A percentile compares a stretch with the other conserved stretches of the same genome.
These are phyloP conservation scores for Penicillium paradoxum DNA, from an alignment of 495 filamentous ascomycete species.

Conservation along the genomic window DNA sequence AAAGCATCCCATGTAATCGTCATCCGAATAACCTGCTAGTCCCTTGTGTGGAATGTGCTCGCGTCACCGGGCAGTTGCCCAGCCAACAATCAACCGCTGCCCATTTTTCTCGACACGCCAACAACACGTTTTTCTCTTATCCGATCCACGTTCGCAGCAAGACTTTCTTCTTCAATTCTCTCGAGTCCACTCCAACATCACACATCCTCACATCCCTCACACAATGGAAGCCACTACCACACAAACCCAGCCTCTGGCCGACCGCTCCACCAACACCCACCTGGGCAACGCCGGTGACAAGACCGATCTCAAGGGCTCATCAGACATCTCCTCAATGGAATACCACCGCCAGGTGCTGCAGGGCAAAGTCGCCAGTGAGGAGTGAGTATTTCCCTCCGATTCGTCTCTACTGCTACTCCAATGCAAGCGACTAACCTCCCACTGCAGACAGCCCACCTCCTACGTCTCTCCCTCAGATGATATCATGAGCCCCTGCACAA, in stretches of 20 bases:
- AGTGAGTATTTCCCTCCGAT: constrained; percentile 46
- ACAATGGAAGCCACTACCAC: constrained; percentile 34
- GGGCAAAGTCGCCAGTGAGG: constrained; percentile 62
- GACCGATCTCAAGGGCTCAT: constrained; percentile 30
- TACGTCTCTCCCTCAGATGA: constrained; percentile 91
- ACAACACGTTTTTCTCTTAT: constrained; percentile 29
- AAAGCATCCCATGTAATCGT: not conserved
- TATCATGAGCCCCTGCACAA: constrained; percentile 90
- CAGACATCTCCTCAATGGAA: constrained; percentile 54
- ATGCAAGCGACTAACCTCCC: not conserved
- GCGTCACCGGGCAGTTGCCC: constrained; percentile 32
- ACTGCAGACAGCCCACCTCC: constrained; percentile 44
- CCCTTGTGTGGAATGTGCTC: not conserved
- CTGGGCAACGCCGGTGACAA: constrained; percentile 30
- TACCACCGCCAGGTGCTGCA: constrained; percentile 75
- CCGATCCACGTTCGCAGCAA: constrained; percentile 15
- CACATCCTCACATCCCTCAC: constrained; percentile 6
- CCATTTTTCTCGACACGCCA: constrained; percentile 25
- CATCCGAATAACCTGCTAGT: not conserved
- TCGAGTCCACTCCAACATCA: not conserved
- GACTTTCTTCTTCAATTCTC: constrained; percentile 1
- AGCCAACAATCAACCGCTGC: constrained; percentile 41
- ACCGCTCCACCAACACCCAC: constrained; percentile 44
- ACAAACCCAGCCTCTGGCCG: constrained; percentile 36
- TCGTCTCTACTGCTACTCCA: not conserved